Evolutionary conservation across 306 rosid genomes (phyloP), one percentile per base, ranked within the genome.

Genomic region (Lathyrus aphaca): DNA sequence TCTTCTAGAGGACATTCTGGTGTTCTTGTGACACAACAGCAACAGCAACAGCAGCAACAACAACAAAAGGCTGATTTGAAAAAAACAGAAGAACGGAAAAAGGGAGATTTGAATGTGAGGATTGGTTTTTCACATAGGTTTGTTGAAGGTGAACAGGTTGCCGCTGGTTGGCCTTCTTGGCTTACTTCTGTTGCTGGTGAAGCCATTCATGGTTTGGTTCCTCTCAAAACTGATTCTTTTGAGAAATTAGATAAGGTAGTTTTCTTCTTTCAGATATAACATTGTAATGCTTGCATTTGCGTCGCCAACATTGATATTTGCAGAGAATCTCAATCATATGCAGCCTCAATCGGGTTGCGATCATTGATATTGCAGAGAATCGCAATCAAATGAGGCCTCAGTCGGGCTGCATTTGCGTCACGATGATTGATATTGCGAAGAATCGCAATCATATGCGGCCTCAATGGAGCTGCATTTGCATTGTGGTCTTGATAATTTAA

Each of bases 161-260:
- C 99, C 8, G 97, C 93, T 68, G 99, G 99, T 1, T 95, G 99
- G 99, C 99, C 99, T n/a, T 71, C 89, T 43, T 95, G 99, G 99
- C 87, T 95, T 12, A 80, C 92, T 35, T 60, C 84, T 75, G 79
- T 72, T 53, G 99, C 99, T 25, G 92, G 79, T 15, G 99, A 91
- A 67, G 97, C 97, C 56, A 74, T 95, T 68, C 85, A 89, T 2
- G 99, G 99, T 0, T 91, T 88, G 97, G 61, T 91, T 2, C 99
- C 99, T 46, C 97, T 91, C 50, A 79, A 81, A 63, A 92, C 95
- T 0, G 97, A 89, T 18, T 76, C 97, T 74, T 95, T 80, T 61
- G 95, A 91, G 85, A 95, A 85, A 73, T 77, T 91, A 81, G 95
- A 95, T 60, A 95, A 95, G 99, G 99, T 85, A 46, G 0, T 29